Percentiles rank a stretch among this genome's conserved stretches.
Conservation (phyloP, 2,329 filamentous ascomycete species). For the Cladosporium sp. region DNA sequence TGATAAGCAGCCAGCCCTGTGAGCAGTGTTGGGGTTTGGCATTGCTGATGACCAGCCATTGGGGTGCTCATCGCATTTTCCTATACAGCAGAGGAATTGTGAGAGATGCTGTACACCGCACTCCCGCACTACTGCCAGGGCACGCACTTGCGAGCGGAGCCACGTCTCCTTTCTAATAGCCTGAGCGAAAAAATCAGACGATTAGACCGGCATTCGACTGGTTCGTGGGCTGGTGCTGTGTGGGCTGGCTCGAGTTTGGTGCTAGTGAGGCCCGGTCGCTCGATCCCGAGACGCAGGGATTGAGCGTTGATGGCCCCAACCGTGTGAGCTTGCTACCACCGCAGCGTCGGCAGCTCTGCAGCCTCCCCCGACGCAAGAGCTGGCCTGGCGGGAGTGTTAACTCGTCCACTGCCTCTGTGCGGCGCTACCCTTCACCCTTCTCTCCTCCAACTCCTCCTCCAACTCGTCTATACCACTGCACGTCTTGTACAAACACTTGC, state of each 20-base stretch:
- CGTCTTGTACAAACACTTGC: neutral
- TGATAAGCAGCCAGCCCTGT: slow-evolving; percentile 1
- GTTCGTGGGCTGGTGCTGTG: neutral
- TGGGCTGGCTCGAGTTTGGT: neutral
- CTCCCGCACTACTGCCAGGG: no score
- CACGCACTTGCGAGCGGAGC: neutral
- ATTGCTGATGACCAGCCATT: neutral
- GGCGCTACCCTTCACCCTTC: neutral
- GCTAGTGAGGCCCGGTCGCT: neutral
- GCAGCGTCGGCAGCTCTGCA: neutral
- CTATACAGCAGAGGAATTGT: no score
- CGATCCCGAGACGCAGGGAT: neutral
- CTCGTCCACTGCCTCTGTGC: neutral
- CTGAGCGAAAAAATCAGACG: neutral
- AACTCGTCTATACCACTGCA: neutral
- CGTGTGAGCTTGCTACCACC: neutral
- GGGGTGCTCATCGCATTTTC: neutral
- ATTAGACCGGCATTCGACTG: neutral
- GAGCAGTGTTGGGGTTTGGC: neutral
- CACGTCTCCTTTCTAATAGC: neutral
- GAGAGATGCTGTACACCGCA: no score
- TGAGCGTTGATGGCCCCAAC: slow-evolving; percentile 3
- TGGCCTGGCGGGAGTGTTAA: neutral
- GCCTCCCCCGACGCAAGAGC: neutral
- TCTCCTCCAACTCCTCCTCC: neutral